These are phyloP conservation scores for Pseudisothecium myosuroides DNA, from an alignment of 225 moss, liverwort and hornwort genomes.

Conservation along the genomic window DNA sequence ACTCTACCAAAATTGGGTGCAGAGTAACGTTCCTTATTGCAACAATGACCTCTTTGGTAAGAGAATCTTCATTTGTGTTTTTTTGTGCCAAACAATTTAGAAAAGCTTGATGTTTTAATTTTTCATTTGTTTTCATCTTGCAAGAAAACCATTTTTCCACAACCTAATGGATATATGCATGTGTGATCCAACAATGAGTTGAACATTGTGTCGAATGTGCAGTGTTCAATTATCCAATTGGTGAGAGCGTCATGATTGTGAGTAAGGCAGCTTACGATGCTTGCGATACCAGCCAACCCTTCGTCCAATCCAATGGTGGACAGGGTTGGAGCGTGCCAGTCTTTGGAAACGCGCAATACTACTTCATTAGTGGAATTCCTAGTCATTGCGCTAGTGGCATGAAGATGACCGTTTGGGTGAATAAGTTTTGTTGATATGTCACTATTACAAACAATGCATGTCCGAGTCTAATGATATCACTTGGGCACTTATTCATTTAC, in stretches of 20 bases:
- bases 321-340: background rate
- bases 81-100: background rate
- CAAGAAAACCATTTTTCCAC: background rate
- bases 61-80: background rate
- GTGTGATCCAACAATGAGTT: background rate
- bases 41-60: background rate
- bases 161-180: background rate
- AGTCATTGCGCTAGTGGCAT: background rate
- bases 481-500: background rate
- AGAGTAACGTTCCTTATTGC: background rate
- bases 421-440: background rate
- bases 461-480: fast-evolving
- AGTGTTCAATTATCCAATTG: background rate
- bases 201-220: background rate
- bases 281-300: background rate
- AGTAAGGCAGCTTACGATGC: background rate
- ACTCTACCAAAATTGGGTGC: background rate
- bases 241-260: background rate
- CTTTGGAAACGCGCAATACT: background rate
- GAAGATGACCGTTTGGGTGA: background rate
- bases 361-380: background rate
- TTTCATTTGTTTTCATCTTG: background rate
- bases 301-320: background rate
- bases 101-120: background rate
- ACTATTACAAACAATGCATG: background rate